Conservation (phyloP, 2,329 filamentous ascomycete species). For the Dothistroma pini region DNA sequence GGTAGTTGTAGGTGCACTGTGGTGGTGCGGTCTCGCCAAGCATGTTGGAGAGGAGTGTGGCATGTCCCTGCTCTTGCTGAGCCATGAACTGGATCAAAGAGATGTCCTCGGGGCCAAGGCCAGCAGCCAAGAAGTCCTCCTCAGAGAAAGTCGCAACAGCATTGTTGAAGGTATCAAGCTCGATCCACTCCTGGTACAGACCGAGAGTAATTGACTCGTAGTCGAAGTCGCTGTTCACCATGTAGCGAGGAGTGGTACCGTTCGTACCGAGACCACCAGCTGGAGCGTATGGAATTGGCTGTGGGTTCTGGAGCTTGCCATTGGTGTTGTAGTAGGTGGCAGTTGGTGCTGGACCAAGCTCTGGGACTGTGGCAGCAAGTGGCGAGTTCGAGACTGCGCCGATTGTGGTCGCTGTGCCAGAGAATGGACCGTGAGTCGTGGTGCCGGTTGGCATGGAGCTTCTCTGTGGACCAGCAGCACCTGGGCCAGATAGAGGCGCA, state of each 20-base stretch:
- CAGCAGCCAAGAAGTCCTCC: constrained; percentile 65
- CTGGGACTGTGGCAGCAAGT: constrained; percentile 55
- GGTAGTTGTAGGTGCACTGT: constrained; percentile 80
- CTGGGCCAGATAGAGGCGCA: constrained; percentile 30
- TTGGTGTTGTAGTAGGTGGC: constrained; percentile 69
- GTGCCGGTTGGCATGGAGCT: constrained; percentile 53
- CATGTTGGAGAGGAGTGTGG: constrained; percentile 73
- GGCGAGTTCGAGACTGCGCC: constrained; percentile 62
- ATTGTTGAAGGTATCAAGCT: constrained; percentile 77
- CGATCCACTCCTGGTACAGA: constrained; percentile 80
- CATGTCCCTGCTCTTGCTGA: constrained; percentile 72
- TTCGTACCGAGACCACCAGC: constrained; percentile 71
- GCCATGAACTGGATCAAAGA: constrained; percentile 72
- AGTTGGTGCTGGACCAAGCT: constrained; percentile 55
- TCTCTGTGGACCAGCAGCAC: constrained; percentile 43
- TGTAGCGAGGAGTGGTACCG: constrained; percentile 70
- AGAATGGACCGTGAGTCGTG: constrained; percentile 66
- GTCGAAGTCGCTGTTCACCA: constrained; percentile 77
- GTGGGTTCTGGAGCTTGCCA: constrained; percentile 61
- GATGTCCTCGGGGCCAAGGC: constrained; percentile 66
- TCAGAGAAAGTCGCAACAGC: constrained; percentile 66
- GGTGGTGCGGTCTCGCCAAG: constrained; percentile 66
- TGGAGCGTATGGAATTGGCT: constrained; percentile 70
- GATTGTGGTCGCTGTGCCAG: constrained; percentile 63
- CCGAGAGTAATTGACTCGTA: constrained; percentile 72